Evolutionary conservation across 2,329 filamentous ascomycete species (phyloP), one percentile per base, ranked within the genome.

Genomic region (Colletotrichum chlorophyti): DNA sequence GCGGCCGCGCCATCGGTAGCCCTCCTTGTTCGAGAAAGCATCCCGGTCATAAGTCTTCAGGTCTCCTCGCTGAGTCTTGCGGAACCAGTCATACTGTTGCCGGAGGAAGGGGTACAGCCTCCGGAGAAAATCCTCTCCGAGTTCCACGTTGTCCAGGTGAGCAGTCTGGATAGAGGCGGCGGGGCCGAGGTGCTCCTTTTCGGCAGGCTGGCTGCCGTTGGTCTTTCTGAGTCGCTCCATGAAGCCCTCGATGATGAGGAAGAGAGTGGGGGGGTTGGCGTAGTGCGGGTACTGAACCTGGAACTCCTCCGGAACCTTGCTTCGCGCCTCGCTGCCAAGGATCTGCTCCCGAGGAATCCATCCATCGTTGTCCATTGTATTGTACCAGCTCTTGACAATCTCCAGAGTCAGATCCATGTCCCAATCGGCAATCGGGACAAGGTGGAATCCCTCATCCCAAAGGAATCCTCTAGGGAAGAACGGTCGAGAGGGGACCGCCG

Each of bases 271-370:
- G 0, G 95, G 95, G 73, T 99, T 99, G 48, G 95, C 95, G 68
- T 97, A 97, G 73, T 98, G 93, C 21, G 95, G 94, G 70, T 98
- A 98, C 70, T 98, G 95, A 12, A 93, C 85, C 68, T 96, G 93
- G 72, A 99, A 99, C 74, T 98, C 93, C 5, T 82, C 74, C 0
- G 95, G 95, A 2, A 99, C 95, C 75, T 97, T 98, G 82, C 90
- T 97, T 62, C 94, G 88, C 42, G 95, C 95, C 76, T 99, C 95
- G 3, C 84, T 76, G 2, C 95, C 95, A 2, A 99, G 84, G 59
- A 99, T 98, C 75, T 97, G 93, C 77, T 99, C 95, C 48, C 95
- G 89, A 3, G 89, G 91, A 70, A 99, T 98, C 95, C 95, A 99
- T 51, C 95, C 95, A 71, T 98, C 93, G 14, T 95, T 90, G 65